phyloP scores from a whole-genome alignment of 805 yeast genomes.

The Saccharomycopsis vini region DNA sequence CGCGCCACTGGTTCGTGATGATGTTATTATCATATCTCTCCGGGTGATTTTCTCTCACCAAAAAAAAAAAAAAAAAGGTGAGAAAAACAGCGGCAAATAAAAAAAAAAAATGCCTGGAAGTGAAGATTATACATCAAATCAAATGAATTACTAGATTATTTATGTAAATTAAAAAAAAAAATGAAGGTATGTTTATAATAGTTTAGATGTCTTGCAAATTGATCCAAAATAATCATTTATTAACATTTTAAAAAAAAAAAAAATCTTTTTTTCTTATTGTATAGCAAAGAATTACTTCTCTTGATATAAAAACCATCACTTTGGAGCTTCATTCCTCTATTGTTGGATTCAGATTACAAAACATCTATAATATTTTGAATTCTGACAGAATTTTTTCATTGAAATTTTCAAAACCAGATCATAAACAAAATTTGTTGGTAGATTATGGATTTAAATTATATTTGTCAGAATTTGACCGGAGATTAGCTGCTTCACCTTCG shows the following conservation, averaged over 20 bases:
- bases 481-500: constrained; percentile 74
- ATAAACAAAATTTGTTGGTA: constrained; percentile 63
- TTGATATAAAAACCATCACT: constrained; percentile 68
- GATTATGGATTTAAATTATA: constrained; percentile 85
- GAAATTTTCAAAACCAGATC: constrained; percentile 77
- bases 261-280: not conserved
- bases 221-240: too few relatives aligned
- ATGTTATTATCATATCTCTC: too few relatives aligned
- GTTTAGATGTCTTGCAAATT: too few relatives aligned
- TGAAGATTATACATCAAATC: too few relatives aligned
- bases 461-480: constrained; percentile 70
- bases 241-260: too few relatives aligned
- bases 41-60: too few relatives aligned
- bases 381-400: constrained; percentile 66
- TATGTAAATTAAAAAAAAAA: too few relatives aligned
- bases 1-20: too few relatives aligned
- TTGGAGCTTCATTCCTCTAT: constrained; percentile 53
- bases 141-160: too few relatives aligned
- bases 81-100: too few relatives aligned
- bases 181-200: not conserved
- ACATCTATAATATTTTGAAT: constrained; percentile 72
- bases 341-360: constrained; percentile 64
- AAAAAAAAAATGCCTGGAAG: too few relatives aligned
- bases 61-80: too few relatives aligned
- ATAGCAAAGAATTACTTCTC: constrained; percentile 77